Base-by-base conservation (phyloP, 495 filamentous ascomycete genomes). In the Penicillium bialowiezense region DNA sequence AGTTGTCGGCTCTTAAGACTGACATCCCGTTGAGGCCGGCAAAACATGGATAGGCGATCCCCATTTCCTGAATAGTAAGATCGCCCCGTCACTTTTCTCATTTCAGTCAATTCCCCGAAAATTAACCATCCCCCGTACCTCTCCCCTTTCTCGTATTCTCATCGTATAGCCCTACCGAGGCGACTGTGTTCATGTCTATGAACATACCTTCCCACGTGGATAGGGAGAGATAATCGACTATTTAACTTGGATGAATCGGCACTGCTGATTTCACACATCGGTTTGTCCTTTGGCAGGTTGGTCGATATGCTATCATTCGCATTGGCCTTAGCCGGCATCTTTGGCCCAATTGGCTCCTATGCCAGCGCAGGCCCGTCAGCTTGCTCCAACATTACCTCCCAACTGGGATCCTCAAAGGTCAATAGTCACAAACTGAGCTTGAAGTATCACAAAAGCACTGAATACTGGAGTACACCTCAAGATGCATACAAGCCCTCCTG, bases 391-490 rank as follows among this genome's bases (percentile, higher is more conserved):
- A 54, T 63, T 8, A 60, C 41, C 10, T 34, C 51, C 1, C 49
- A 60, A 24, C 20, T 60, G 10, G 57, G 57, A 32, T 60, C 60
- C 0, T 43, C 54, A 7, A 63, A 63, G 47, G 55, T 65, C 15
- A 29, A 26, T 33, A 55, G 21, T n/a, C 57, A 39, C 24, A 21
- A 47, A n/a, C 23, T 57, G 17, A 59, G 42, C 40, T 19, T 47
- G 10, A 33, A 47, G 7, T 65, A 65, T 34, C 41, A 45, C 23
- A 34, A 41, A 2, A 63, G 59, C 32, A 40, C 31, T 28, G 59
- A 77, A 32, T 80, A 79, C 50, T 79, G 72, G 73, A 76, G 70
- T 13, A 71, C 72, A 0, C 56, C 58, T 6, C 67, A 69, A 40
- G 65, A 62, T 50, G 46, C 46, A 4, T 68, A 67, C 51, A 54